Evolutionary conservation across 371 early-diverging fungal genomes (phyloP).

Genomic region (Apophysomyces sp.): DNA sequence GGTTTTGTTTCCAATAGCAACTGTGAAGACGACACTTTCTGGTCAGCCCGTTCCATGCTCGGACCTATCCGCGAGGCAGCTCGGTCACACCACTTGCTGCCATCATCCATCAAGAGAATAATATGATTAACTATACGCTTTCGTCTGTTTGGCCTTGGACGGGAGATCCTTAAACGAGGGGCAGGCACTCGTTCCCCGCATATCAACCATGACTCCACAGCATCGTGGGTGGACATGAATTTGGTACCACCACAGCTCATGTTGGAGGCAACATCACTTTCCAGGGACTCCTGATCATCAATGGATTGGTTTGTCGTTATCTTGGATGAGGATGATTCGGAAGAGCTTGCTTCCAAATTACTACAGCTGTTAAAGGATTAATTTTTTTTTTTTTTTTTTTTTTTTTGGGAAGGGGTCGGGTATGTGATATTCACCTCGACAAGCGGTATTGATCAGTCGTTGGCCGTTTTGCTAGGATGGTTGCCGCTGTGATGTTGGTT

Average conservation of each 20-base stretch:
- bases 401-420: not conserved
- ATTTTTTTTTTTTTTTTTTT: no score
- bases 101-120: not conserved
- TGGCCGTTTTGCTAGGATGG: not conserved
- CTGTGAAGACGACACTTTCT: not conserved
- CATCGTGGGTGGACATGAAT: not conserved
- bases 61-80: not conserved
- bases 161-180: not conserved
- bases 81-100: not conserved
- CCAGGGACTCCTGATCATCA: not conserved
- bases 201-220: not conserved
- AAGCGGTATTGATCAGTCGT: not conserved
- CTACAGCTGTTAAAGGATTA: not conserved
- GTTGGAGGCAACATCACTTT: not conserved
- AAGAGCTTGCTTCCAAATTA: not conserved
- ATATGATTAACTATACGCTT: not conserved
- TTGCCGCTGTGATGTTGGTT: slow-evolving; percentile 1
- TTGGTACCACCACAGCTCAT: not conserved
- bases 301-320: not conserved
- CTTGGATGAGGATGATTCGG: not conserved
- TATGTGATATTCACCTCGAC: not conserved
- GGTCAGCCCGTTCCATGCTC: not conserved
- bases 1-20: not conserved
- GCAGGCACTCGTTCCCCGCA: not conserved
- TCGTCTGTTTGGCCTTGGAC: not conserved